Evolutionary conservation across 148 eudicot genomes (phyloP), one percentile per base, ranked within the genome.

Genomic region (Nyssa sinensis): DNA sequence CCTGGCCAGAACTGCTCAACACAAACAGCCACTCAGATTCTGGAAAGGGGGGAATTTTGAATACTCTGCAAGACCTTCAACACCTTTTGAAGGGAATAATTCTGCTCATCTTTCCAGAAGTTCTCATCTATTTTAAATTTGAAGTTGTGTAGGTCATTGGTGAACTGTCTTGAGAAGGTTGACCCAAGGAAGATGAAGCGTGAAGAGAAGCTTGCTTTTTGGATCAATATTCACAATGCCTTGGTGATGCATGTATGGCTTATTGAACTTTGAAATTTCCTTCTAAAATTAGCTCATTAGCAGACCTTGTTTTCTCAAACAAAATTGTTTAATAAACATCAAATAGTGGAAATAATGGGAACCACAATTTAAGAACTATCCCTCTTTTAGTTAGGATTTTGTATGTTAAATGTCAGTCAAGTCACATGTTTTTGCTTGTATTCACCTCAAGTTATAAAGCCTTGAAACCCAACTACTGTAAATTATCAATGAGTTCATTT

Each of bases 141-240:
- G 47, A 64, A 66, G 24, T 53, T 49, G 62, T 81, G 78, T 67
- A 86, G 90, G 79, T 75, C 82, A 65, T 74, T 86, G 69, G 85
- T 86, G 19, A 81, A 86, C 74, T 66, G 79, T 55, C 85, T 86
- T 10, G 87, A 86, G 70, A 81, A 79, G 64, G 84, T 86, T 62
- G 80, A 86, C 64, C 85, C 80, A 14, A 80, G 21, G 80, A 86
- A 84, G 80, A 84, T 86, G 87, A 82, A 75, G 66, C 87, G 87
- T 14, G 87, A 86, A 80, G 87, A 84, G 69, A 86, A 86, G 85
- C 85, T 84, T 24, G 83, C 74, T 0, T 86, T 84, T 78, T 86
- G 90, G 89, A 81, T 86, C 64, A 86, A 86, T 67, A 77, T 86
- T 77, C 87, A 86, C 81, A 86, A 86, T 75, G 85, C 89, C 33